Base-by-base conservation (phyloP, 208 protist genomes). In the Trypanosoma scelopori region DNA sequence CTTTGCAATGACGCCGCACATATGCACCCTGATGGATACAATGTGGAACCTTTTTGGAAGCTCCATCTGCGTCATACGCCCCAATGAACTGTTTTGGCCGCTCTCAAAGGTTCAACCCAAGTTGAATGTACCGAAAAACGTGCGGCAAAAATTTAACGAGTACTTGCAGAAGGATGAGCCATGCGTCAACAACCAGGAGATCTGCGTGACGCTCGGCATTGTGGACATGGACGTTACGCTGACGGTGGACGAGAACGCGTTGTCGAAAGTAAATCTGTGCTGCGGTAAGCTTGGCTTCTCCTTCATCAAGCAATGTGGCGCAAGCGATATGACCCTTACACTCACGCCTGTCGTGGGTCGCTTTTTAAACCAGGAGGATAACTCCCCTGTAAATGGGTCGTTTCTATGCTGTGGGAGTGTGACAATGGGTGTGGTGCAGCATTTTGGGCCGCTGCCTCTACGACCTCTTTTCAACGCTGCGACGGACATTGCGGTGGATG, bases 71-170 rank as follows among this genome's bases (percentile, higher is more conserved):
- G 79, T 83, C 22, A 81, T 95, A 57, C 42, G 65, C 22, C 87
- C 87, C 0, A 81, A 91, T 35, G 85, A 95, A 47, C 81, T 95
- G 0, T 95, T 91, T 71, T 95, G 90, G 87, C 85, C 90, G 5
- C 76, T 88, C 2, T 83, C 81, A 9, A 91, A 87, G 65, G 71
- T 91, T 55, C 82, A 92, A 63, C 86, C 84, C 41, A 79, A 93
- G 63, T 78, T 79, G 4, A 70, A 82, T 30, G 76, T 70, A 22
- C 83, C 84, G 12, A 81, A 86, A 64, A 95, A 95, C 65, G 78
- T 82, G 46, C 82, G 84, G 9, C 89, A 85, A 55, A 78, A 82
- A 72, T 88, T 89, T 49, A 86, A 86, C 65, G 58, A 81, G 32
- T 95, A 84, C 63, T 47, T 91, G 9, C 76, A 86, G 68, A 68